These are phyloP conservation scores for Cordyceps javanica DNA, from an alignment of 2,329 filamentous ascomycete species.

Conservation along the genomic window DNA sequence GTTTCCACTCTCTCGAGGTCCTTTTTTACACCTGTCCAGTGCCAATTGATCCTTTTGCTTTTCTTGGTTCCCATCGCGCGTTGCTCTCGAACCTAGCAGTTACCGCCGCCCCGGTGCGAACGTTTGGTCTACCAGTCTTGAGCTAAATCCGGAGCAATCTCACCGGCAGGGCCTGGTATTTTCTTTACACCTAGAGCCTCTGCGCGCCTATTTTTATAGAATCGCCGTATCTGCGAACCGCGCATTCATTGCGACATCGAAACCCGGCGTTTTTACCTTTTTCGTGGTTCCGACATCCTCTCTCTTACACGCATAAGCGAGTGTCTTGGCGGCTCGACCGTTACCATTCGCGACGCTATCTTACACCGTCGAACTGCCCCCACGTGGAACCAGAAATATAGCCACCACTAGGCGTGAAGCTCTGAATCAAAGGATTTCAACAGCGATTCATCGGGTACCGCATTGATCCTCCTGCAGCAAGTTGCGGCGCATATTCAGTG, in stretches of 20 bases:
- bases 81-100: background rate
- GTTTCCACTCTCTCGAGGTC: background rate
- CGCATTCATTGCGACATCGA: background rate
- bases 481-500: background rate
- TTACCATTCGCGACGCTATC: no score
- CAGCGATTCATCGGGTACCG: background rate
- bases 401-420: background rate
- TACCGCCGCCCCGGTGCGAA: background rate
- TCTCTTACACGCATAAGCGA: background rate
- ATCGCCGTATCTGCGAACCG: background rate
- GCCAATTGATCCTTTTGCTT: background rate
- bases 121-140: background rate
- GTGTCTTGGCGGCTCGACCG: background rate
- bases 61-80: background rate
- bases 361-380: background rate
- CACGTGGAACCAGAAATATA: constrained; percentile 1
- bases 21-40: background rate
- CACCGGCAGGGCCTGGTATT: background rate
- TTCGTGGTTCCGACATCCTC: background rate
- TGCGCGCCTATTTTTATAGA: background rate
- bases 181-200: background rate
- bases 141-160: background rate
- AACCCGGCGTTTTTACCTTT: no score
- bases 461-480: background rate
- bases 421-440: background rate